Evolutionary conservation across 176 grass and related monocot genomes (phyloP).

Genomic region (Aegilops tauschii): DNA sequence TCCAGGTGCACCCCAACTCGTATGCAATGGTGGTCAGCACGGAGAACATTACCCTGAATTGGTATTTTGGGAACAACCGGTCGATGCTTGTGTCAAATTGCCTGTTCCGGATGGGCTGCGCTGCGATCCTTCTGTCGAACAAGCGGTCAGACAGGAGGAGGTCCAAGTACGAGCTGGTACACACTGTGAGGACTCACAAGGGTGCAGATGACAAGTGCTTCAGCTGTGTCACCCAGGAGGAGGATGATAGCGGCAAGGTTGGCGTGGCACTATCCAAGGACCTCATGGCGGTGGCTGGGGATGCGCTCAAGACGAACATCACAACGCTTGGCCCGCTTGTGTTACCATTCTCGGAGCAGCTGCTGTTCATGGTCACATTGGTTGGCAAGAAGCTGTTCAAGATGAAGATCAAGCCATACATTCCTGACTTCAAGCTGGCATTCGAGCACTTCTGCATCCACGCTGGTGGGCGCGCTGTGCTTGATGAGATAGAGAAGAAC

Average conservation of each 20-base stretch:
- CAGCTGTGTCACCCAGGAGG: conserved; percentile 79
- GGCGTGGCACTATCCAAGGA: conserved; percentile 82
- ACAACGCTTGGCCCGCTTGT: conserved; percentile 80
- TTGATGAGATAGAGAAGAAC: conserved; percentile 85
- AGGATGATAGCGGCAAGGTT: conserved; percentile 47
- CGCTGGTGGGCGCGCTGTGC: conserved; percentile 69
- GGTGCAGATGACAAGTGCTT: conserved; percentile 82
- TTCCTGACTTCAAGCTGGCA: conserved; percentile 84
- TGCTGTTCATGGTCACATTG: conserved; percentile 63
- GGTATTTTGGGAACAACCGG: conserved; percentile 79
- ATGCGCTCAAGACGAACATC: conserved; percentile 90
- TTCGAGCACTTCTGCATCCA: conserved; percentile 96
- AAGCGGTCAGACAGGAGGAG: conserved; percentile 41
- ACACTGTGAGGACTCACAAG: conserved; percentile 82
- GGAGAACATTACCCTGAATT: conserved; percentile 89
- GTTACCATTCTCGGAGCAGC: conserved; percentile 74
- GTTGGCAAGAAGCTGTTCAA: conserved; percentile 56
- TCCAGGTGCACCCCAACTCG: conserved; percentile 70
- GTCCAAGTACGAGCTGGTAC: conserved; percentile 80
- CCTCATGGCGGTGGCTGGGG: conserved; percentile 78
- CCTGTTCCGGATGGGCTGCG: conserved; percentile 84
- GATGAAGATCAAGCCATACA: conserved; percentile 89
- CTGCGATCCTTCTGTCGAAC: conserved; percentile 78
- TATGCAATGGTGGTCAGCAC: conserved; percentile 81
- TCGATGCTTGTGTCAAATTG: conserved; percentile 80